phyloP scores from a whole-genome alignment of 2,329 filamentous ascomycete genomes.

The Penicillium hesseltinei region DNA sequence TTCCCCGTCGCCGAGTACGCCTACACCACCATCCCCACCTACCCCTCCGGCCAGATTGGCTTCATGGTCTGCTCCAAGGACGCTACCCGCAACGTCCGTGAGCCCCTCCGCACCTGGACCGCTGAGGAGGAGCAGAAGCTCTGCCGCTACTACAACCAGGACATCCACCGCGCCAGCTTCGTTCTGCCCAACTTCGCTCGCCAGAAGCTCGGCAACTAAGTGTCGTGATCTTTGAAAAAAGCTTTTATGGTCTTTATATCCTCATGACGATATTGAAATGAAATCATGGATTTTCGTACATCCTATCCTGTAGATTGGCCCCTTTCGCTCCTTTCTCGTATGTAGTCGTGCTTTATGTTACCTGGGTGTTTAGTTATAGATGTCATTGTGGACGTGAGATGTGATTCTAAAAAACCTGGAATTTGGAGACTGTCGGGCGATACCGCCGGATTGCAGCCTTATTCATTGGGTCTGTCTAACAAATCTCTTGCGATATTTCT shows the following conservation, averaged over 20 bases:
- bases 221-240: constrained; percentile 9
- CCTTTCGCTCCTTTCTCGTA: too few relatives aligned
- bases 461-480: background rate
- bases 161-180: constrained; percentile 94
- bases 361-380: background rate
- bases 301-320: background rate
- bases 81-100: constrained; percentile 74
- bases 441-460: background rate
- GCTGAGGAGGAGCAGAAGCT: constrained; percentile 86
- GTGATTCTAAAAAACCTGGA: background rate
- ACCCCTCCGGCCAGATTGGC: constrained; percentile 97
- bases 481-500: too few relatives aligned
- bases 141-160: constrained; percentile 95
- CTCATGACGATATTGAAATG: constrained; percentile 15
- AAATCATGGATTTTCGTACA: constrained; percentile 10
- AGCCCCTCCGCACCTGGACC: constrained; percentile 77
- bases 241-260: constrained; percentile 12
- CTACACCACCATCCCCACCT: constrained; percentile 97
- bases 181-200: constrained; percentile 90
- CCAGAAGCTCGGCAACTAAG: constrained; percentile 56
- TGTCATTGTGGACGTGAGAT: background rate
- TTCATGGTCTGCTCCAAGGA: constrained; percentile 99
- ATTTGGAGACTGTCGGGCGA: too few relatives aligned
- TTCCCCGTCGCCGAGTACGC: constrained; percentile 98
- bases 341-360: background rate